These are phyloP conservation scores for Olyra latifolia DNA, from an alignment of 176 grass and related monocot genomes.

Conservation along the genomic window DNA sequence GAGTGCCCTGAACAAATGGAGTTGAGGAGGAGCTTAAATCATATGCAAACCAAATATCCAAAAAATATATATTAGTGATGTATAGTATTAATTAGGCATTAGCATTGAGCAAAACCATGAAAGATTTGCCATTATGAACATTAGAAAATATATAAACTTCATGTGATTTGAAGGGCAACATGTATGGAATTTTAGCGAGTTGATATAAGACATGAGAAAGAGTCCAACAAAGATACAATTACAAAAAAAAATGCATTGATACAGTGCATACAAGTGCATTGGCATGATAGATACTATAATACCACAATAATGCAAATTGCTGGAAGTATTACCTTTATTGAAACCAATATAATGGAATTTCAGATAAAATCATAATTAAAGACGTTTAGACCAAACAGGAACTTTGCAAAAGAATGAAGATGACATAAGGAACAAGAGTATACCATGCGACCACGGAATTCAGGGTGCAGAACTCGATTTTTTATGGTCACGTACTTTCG, in stretches of 20 bases:
- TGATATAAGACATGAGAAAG: neutral
- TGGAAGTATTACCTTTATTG: neutral
- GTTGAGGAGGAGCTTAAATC: neutral
- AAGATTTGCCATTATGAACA: neutral
- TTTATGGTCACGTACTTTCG: slow-evolving; percentile 75
- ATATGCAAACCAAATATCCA: neutral
- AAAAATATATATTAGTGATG: neutral
- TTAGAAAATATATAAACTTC: neutral
- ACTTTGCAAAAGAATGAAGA: neutral
- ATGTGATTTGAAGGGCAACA: neutral
- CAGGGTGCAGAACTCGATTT: slow-evolving; percentile 70
- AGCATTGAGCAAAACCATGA: slow-evolving; percentile 29
- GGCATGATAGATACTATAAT: neutral
- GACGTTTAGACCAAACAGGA: slow-evolving; percentile 15
- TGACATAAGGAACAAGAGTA: slow-evolving; percentile 27
- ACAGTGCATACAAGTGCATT: slow-evolving; percentile 10
- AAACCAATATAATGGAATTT: slow-evolving; percentile 7
- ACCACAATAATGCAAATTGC: slow-evolving; percentile 11
- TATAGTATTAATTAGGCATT: neutral
- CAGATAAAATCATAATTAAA: slow-evolving; percentile 1
- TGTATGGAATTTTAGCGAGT: neutral
- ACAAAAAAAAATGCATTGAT: neutral
- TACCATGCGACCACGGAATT: slow-evolving; percentile 99
- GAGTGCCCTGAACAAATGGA: neutral
- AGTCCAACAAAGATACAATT: slow-evolving; percentile 5